phyloP scores from a whole-genome alignment of 805 yeast species.

The Saccharomycopsis sp. region DNA sequence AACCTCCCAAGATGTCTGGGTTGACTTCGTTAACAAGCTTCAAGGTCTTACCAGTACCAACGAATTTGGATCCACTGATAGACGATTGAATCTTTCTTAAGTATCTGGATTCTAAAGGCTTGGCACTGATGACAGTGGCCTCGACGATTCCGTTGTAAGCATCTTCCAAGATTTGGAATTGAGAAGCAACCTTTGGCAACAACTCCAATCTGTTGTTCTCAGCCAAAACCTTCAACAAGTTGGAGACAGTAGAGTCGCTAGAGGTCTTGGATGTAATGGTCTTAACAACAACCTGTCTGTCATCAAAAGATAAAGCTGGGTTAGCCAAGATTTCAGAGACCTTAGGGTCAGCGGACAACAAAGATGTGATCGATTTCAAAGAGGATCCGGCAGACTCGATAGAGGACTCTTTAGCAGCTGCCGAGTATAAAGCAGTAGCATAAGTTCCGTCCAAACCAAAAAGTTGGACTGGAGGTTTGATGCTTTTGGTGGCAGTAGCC shows the following conservation, averaged over 20 bases:
- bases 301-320: slow-evolving; percentile 76
- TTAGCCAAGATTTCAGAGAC: slow-evolving; percentile 56
- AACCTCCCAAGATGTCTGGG: slow-evolving; percentile 92
- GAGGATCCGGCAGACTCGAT: slow-evolving; percentile 63
- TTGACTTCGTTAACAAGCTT: slow-evolving; percentile 76
- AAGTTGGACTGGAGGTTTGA: slow-evolving; percentile 86
- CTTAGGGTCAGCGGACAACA: slow-evolving; percentile 57
- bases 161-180: slow-evolving; percentile 72
- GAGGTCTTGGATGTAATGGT: slow-evolving; percentile 42
- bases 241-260: slow-evolving; percentile 66
- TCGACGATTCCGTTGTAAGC: slow-evolving; percentile 90
- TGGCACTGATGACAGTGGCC: slow-evolving; percentile 86
- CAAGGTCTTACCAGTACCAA: slow-evolving; percentile 81
- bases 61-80: slow-evolving; percentile 68
- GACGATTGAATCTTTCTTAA: slow-evolving; percentile 74
- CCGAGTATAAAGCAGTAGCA: slow-evolving; percentile 90
- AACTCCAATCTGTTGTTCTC: slow-evolving; percentile 89
- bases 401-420: slow-evolving; percentile 76
- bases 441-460: slow-evolving; percentile 96
- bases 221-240: slow-evolving; percentile 79
- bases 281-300: slow-evolving; percentile 65
- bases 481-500: slow-evolving; percentile 62
- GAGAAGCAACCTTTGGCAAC: slow-evolving; percentile 55
- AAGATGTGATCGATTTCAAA: slow-evolving; percentile 48
- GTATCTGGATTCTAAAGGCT: slow-evolving; percentile 74